Evolutionary conservation across 345 rosid species (phyloP).

Genomic region (Tarenaya hassleriana): DNA sequence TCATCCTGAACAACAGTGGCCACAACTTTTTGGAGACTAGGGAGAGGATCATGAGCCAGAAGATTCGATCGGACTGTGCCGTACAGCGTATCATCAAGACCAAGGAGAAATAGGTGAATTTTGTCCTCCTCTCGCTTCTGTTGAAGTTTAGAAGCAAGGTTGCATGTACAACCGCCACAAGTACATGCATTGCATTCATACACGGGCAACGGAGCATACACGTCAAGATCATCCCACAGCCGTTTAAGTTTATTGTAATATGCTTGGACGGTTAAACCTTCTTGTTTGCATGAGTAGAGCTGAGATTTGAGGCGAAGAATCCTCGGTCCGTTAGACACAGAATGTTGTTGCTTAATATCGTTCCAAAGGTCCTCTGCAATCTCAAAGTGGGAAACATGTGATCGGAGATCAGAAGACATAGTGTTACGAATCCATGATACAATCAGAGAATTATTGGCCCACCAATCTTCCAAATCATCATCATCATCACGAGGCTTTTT

Average conservation of each 20-base stretch:
- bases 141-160: not conserved
- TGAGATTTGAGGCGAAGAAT: too few species aligned
- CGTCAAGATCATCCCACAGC: too few species aligned
- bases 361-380: not conserved
- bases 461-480: not conserved
- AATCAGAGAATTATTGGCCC: not conserved
- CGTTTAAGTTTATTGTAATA: too few species aligned
- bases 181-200: too few species aligned
- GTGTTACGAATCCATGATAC: not conserved
- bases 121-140: not conserved
- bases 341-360: not conserved
- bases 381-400: not conserved
- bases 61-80: not conserved
- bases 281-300: too few species aligned
- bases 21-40: not conserved
- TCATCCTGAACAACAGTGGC: not conserved
- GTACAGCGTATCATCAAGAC: not conserved
- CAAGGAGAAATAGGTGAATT: not conserved
- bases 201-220: too few species aligned
- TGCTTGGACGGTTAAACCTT: too few species aligned
- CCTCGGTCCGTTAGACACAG: not conserved
- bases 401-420: not conserved
- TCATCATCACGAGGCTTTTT: not conserved
- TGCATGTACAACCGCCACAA: not conserved
- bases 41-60: not conserved